Evolutionary conservation across 495 filamentous ascomycete species (phyloP), one percentile per base, ranked within the genome.

Genomic region (Cudoniella acicularis): DNA sequence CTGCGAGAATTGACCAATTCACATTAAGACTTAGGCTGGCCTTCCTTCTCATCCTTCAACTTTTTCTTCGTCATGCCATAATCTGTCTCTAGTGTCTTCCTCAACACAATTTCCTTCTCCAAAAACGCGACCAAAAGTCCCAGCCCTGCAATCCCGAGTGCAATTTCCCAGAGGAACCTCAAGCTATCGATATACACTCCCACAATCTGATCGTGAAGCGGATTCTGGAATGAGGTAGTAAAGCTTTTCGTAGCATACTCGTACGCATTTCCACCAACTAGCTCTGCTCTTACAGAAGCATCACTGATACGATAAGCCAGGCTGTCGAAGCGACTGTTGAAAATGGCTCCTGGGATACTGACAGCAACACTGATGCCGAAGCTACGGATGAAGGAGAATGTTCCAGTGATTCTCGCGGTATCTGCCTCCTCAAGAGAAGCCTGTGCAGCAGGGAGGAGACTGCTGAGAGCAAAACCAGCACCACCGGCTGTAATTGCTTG

Each of bases 311-410:
- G 40, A 17, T 52, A 36, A 46, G 64, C 58, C 18, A 68, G 54
- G 42, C 54, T 17, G 11, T 49, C 65, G 16, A 69, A 64, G 13
- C 64, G 69, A 40, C 64, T 70, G 64, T 79, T 79, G 67, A 83
- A 82, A n/a, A 82, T 71, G 4, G 74, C 70, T 0, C 71, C 65
- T 2, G 80, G 74, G 26, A 83, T 69, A 1, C 77, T 63, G 0
- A 77, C 71, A 1, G 77, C 79, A 78, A 77, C 81, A 27, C 80
- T 71, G 47, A 57, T 52, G 0, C 79, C 80, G 18, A 81, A 74
- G 41, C 62, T 71, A 6, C 80, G 73, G 2, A 80, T 25, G 41
- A 82, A 82, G 0, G 67, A 56, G 70, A 71, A 83, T 0, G 74
- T 71, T 0, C 59, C 72, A 0, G 75, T 82, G 2, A 71, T 70